phyloP scores from a whole-genome alignment of 768 basidiomycete genomes.

The Saitozyma podzolica region DNA sequence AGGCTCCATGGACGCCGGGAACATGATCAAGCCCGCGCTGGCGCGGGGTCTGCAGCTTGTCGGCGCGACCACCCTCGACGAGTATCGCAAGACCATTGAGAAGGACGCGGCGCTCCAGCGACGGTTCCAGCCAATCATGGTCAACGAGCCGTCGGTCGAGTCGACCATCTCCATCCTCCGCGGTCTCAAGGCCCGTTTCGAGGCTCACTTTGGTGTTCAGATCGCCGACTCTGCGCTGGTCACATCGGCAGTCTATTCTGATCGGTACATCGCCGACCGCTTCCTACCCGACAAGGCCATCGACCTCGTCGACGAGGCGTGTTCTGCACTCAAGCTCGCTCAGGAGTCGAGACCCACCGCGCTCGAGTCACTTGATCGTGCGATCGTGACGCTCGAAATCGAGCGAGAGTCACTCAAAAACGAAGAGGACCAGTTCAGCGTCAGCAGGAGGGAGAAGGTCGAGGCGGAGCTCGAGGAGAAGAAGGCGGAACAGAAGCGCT shows the following conservation, averaged over 20 bases:
- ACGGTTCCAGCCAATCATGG: conserved; percentile 83
- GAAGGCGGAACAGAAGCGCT: conserved; percentile 63
- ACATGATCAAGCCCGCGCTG: conserved; percentile 87
- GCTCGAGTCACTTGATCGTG: conserved; percentile 75
- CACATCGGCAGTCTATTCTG: conserved; percentile 80
- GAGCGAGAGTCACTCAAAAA: conserved; percentile 87
- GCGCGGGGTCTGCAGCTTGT: conserved; percentile 84
- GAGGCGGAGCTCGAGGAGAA: conserved; percentile 65
- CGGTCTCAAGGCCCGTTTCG: conserved; percentile 77
- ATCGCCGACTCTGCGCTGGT: conserved; percentile 86
- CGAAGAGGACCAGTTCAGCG: conserved; percentile 78
- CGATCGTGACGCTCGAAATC: conserved; percentile 82
- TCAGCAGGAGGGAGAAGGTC: conserved; percentile 68
- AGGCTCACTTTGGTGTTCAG: conserved; percentile 90
- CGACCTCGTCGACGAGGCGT: conserved; percentile 90
- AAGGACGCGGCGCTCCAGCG: conserved; percentile 90
- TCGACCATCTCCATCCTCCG: conserved; percentile 65
- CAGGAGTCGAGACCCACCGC: conserved; percentile 80
- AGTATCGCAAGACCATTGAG: conserved; percentile 85
- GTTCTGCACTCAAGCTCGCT: conserved; percentile 78
- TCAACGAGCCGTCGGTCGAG: conserved; percentile 84
- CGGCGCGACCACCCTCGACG: conserved; percentile 87
- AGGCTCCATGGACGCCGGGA: conserved; percentile 84
- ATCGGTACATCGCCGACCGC: conserved; percentile 82
- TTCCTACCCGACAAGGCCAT: conserved; percentile 78